Base-by-base conservation (phyloP, 257 asterid species). In the Plectranthus barbatus region DNA sequence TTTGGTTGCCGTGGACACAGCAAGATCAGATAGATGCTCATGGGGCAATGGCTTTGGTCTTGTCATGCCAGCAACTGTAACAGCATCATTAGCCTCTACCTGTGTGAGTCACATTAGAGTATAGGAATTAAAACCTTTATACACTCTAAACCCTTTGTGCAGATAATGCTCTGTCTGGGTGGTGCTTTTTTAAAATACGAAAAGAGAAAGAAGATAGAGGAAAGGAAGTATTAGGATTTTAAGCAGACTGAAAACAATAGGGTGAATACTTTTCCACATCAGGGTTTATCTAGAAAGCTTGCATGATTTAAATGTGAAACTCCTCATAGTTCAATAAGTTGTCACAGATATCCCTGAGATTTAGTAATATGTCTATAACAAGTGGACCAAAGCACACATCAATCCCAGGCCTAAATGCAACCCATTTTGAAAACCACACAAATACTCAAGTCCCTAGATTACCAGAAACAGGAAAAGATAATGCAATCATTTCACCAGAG, bases 61-160 rank as follows among this genome's bases (percentile, higher is more conserved):
- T 18, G 97, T 93, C 97, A 90, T 93, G 75, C 95, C 80, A 55
- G 96, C 90, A 71, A 93, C 99, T 51, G 99, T 85, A 62, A 93
- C 96, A 53, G 86, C 94, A 81, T 93, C 95, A 6, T 90, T 93
- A 42, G 94, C 90, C 87, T 87, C 97, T 73, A 90, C 95, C 99
- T 90, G 78, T 14, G 66, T 40, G 41, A 10, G 62, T 41, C 72
- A 76, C 56, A 67, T 46, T 56, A 68, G 29, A 61, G 18, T 26
- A 62, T 19, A 17, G 21, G 31, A 55, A 20, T 41, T 31, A 72
- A 26, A 56, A 26, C 49, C 17, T 14, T 8, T 29, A 6, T 24
- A 31, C 61, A 42, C 13, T 17, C 47, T 34, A 12, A 23, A 10
- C 9, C 50, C 58, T 60, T 69, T 40, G 31, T 9, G 62, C 56